Percentiles rank a stretch among this genome's conserved stretches.
Conservation (phyloP, 352 stramenopile genomes). For the Phytophthora pisi region DNA sequence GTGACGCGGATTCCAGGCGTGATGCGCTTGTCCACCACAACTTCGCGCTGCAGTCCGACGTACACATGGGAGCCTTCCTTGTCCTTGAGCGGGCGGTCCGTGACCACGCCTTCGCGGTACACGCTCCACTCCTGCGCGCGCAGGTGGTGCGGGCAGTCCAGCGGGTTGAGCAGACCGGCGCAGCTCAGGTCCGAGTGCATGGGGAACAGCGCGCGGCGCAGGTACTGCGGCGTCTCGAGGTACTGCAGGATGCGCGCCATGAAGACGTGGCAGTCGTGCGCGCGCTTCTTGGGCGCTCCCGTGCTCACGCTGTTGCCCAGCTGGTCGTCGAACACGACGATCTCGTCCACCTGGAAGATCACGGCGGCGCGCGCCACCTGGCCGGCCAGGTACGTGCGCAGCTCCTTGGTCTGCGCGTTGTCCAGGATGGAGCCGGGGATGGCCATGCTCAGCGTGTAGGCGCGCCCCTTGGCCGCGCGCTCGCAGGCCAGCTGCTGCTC, state of each 20-base stretch:
- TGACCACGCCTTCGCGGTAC: constrained; percentile 94
- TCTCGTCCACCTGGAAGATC: constrained; percentile 99
- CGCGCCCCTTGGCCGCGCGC: constrained; percentile 61
- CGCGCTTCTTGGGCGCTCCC: constrained; percentile 56
- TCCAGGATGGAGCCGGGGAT: constrained; percentile 96
- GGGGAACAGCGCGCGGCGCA: constrained; percentile 96
- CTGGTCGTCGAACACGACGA: constrained; percentile 98
- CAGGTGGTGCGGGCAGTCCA: constrained; percentile 98
- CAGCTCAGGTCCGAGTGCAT: constrained; percentile 98
- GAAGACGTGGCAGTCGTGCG: constrained; percentile 84
- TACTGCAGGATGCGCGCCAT: constrained; percentile 96
- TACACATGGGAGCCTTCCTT: constrained; percentile 87
- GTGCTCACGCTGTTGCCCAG: constrained; percentile 64
- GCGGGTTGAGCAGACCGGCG: constrained; percentile 94
- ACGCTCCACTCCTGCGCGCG: constrained; percentile 91
- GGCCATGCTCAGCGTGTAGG: constrained; percentile 96
- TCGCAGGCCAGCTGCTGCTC: constrained; percentile 35
- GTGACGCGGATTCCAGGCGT: constrained; percentile 96
- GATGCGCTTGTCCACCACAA: constrained; percentile 90
- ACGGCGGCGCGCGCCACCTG: constrained; percentile 96
- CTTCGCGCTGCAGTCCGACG: constrained; percentile 80
- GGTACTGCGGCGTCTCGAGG: constrained; percentile 98
- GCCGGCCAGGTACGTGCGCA: constrained; percentile 96
- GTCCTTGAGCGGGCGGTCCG: constrained; percentile 84
- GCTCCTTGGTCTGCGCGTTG: constrained; percentile 97